Evolutionary conservation across 1,284 basidiomycete genomes (phyloP).

Genomic region (Rugosomyces carneus): DNA sequence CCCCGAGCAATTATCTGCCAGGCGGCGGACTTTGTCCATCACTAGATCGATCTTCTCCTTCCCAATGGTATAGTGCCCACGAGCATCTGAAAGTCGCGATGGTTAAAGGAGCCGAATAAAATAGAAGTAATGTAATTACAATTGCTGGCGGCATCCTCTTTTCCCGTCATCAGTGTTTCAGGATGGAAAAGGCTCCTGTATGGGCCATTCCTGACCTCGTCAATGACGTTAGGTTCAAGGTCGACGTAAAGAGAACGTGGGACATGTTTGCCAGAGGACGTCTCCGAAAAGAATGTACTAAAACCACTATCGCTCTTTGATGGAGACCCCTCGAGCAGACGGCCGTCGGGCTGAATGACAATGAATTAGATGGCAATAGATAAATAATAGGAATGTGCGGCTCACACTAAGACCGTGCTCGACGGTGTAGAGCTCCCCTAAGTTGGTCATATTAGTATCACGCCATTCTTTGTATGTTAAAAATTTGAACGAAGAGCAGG

Average conservation of each 20-base stretch:
- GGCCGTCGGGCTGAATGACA: conserved; percentile 67
- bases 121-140: conserved; percentile 46
- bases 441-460: conserved; percentile 31
- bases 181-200: conserved; percentile 99
- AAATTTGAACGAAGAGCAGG: conserved; percentile 8
- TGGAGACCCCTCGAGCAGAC: conserved; percentile 66
- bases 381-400: conserved; percentile 18
- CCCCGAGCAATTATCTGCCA: conserved; percentile 96
- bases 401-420: conserved; percentile 93
- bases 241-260: conserved; percentile 98
- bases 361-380: conserved; percentile 15
- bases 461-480: conserved; percentile 22
- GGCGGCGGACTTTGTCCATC: conserved; percentile 94
- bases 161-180: conserved; percentile 96
- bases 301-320: conserved; percentile 85
- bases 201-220: conserved; percentile 93
- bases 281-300: conserved; percentile 95
- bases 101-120: conserved; percentile 6
- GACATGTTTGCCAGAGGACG: conserved; percentile 94
- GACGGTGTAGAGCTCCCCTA: conserved; percentile 96
- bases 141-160: conserved; percentile 99
- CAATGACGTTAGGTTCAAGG: conserved; percentile 95
- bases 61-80: conserved; percentile 97
- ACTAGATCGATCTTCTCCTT: conserved; percentile 92
- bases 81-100: conserved; percentile 61